Base-by-base conservation (phyloP, 1,139 yeast species). In the Sugiyamaella pinicola region DNA sequence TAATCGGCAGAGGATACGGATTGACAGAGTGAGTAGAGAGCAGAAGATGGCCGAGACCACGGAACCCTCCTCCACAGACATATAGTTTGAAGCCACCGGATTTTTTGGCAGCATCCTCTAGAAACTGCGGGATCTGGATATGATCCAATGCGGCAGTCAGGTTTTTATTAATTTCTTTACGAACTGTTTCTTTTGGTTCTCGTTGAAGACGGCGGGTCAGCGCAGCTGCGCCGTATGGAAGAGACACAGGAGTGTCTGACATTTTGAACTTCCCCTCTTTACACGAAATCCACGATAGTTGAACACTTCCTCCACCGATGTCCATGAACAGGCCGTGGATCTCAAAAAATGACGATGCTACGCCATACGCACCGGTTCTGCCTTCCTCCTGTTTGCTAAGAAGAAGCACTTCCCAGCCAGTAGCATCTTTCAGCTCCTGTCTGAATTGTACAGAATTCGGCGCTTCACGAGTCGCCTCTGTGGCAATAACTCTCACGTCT, bases 211-310 rank as follows among this genome's bases (percentile, higher is more conserved):
- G 69, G 56, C 81, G 74, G 0, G 84, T 75, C 40, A 83, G 68
- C 0, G 84, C 82, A 22, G 85, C 85, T 0, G 87, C 84, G 13
- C 89, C 89, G 62, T 81, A 84, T 1, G 87, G 87, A 46, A 83
- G 65, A 1, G 84, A 78, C 2, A 81, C 80, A 0, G 87, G 85
- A 12, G 74, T 74, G 2, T 74, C 71, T n/a, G 84, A 79, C 61
- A 79, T 74, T 53, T 70, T 69, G 34, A 82, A 74, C 54, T 75
- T 76, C 5, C 87, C 87, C 51, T 75, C 72, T 28, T 70, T 68
- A 46, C 83, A 77, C 52, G 75, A 72, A 24, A 83, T 79, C 87
- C 89, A 84, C 39, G 85, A 81, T 24, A 84, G 61, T 58, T 82
- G 86, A 0, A 82, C 75, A 9, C 82, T 77, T 0, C 87, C 86